Evolutionary conservation across 192 early-diverging fungal species (phyloP), one percentile per base, ranked within the genome.

Genomic region (Umbelopsis sp.): DNA sequence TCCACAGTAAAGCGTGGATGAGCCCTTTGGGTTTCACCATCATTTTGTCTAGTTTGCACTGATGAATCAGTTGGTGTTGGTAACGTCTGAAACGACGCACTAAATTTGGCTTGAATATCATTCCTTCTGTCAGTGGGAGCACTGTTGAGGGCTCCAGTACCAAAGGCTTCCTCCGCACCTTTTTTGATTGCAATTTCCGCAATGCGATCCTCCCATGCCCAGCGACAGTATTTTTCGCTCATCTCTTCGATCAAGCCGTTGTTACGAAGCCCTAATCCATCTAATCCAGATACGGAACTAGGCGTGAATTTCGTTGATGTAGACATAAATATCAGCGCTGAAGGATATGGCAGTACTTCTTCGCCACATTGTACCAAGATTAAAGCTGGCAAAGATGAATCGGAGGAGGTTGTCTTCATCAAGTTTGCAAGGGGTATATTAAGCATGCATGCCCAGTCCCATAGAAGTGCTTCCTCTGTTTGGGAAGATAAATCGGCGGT

Each of bases 231-330:
- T 51, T 78, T 78, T 22, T 78, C 69, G 2, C 69, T 72, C 41
- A 78, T 32, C 10, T 74, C 72, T 17, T 78, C 77, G 16, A 67
- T 71, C 10, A 67, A 68, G 2, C 77, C 77, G 45, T 78, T 72
- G 11, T 78, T 73, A 22, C 69, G 70, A 9, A 68, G 36, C 11
- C 70, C 34, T 14, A 59, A 24, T 7, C 77, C 71, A 26, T 71
- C 70, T 69, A 78, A 68, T 0, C 77, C 72, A 22, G 77, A 54
- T 51, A 70, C 31, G 25, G 77, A 36, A 38, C 52, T 74, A 1
- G 77, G 68, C 20, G 65, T 65, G 8, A 43, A 8, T 41, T 71
- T 70, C 4, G 72, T 56, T 20, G 77, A 71, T 4, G 68, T 66
- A 17, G 69, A 49, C 17, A 59, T 32, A 43, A 74, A 78, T 8